Evolutionary conservation across 371 early-diverging fungal genomes (phyloP), one percentile per base, ranked within the genome.

Genomic region (Mortierella sp.): DNA sequence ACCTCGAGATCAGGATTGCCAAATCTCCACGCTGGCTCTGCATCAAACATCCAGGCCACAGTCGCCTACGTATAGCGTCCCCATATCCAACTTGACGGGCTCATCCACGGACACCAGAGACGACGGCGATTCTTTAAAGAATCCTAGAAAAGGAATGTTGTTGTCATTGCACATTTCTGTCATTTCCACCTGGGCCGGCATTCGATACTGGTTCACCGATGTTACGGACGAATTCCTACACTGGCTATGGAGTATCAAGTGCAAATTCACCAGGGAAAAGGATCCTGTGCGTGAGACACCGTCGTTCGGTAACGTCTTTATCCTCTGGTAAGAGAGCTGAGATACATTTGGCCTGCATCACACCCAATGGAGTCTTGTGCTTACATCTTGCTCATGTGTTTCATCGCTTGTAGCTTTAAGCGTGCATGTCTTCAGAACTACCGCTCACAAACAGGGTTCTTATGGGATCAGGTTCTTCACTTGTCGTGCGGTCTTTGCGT

Each of bases 391-490:
- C 17, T 7, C 21, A 22, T 8, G 7, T 3, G 14, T 10, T 25
- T 22, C 21, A 19, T 24, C 6, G 22, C 17, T 22, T 31, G 8
- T 45, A 67, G 78, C 43, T 78, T 81, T 46, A 70, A 71, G 37
- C 72, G 81, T 21, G 77, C 81, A 3, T 81, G 68, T 39, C 40
- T 79, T n/a, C 87, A 87, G 52, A 76, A 81, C 45, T 86, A 82
- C 52, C 80, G 85, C 17, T 77, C 71, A 4, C 79, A 64, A 19
- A 17, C 54, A 9, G 52, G 47, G 7, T 85, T 87, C 50, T 29
- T 86, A 2, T 70, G 71, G 7, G 87, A 87, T 51, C 84, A 83
- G 47, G 56, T 79, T 9, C 63, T 87, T n/a, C 84, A 87, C 54
- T 44, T 87, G 27, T 78, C 78, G 8, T 79, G 81, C 39, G 85